Percentiles rank a stretch among this genome's conserved stretches.
phyloP scores from a whole-genome alignment of 345 rosid genomes.

The Hibiscus mutabilis region DNA sequence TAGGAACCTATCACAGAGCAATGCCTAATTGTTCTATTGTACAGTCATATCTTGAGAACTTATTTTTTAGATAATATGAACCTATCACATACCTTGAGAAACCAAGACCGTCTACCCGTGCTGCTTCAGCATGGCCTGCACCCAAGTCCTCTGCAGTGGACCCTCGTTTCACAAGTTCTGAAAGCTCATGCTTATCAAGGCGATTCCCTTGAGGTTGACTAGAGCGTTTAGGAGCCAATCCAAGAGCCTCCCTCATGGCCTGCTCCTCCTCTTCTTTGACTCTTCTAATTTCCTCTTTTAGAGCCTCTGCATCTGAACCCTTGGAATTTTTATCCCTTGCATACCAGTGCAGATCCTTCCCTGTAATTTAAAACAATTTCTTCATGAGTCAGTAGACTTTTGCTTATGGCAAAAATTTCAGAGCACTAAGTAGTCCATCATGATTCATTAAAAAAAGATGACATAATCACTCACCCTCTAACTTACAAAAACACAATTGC shows the following conservation, averaged over 20 bases:
- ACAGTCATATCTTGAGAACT: not conserved
- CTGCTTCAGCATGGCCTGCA: conserved; percentile 87
- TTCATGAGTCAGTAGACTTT: not conserved
- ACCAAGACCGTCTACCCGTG: conserved; percentile 83
- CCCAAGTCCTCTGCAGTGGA: conserved; percentile 97
- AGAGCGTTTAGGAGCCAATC: conserved; percentile 83
- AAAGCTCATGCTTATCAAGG: conserved; percentile 86
- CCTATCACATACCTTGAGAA: conserved; percentile 51
- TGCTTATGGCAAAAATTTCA: too few species aligned
- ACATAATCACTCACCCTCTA: not conserved
- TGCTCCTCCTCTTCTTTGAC: conserved; percentile 95
- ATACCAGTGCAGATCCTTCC: conserved; percentile 96
- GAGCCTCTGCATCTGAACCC: conserved; percentile 46
- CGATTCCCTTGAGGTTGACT: conserved; percentile 69
- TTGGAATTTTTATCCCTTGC: conserved; percentile 53
- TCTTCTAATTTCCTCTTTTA: conserved; percentile 82
- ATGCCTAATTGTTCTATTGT: not conserved
- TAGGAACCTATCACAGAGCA: not conserved
- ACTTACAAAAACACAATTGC: not conserved
- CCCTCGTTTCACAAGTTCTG: conserved; percentile 86
- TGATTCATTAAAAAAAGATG: too few species aligned
- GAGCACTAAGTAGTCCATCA: not conserved
- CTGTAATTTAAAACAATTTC: conserved; percentile 24
- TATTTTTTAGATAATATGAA: not conserved
- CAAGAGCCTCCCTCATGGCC: conserved; percentile 98